phyloP scores from a whole-genome alignment of 164 flowering plant species.

The Magnolia officinalis region DNA sequence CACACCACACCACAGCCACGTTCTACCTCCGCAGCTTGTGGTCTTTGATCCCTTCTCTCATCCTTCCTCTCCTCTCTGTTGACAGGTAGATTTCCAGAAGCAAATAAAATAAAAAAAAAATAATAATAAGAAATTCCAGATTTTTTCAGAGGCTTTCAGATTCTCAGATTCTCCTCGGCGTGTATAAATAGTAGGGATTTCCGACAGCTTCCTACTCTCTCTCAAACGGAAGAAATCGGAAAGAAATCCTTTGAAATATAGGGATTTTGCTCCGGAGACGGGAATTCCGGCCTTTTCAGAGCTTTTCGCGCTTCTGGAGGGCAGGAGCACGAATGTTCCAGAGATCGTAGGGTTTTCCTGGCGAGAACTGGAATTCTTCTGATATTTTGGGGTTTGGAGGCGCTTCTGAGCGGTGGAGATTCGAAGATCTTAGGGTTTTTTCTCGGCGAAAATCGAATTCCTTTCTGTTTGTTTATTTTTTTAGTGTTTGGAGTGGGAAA shows the following conservation, averaged over 20 bases:
- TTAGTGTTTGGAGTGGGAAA: background rate
- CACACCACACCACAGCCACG: background rate
- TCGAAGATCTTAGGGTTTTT: background rate
- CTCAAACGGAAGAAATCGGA: too few relatives aligned
- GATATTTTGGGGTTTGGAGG: background rate
- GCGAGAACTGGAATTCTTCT: background rate
- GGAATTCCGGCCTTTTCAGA: background rate
- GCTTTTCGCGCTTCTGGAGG: background rate
- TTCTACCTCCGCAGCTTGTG: slow-evolving; percentile 3
- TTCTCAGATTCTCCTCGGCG: background rate
- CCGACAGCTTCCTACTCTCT: background rate
- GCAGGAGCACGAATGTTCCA: background rate
- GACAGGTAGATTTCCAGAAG: background rate
- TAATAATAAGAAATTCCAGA: background rate
- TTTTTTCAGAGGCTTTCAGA: background rate
- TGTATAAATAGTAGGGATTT: background rate
- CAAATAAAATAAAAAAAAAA: too few relatives aligned
- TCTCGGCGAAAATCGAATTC: background rate
- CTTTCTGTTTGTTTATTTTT: background rate
- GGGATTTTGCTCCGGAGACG: background rate
- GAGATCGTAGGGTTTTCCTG: background rate
- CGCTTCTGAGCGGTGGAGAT: background rate
- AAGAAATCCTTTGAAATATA: too few relatives aligned
- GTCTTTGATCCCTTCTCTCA: background rate
- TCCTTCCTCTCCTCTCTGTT: background rate